These are phyloP conservation scores for Penicillium verrucosum DNA, from an alignment of 2,329 filamentous ascomycete genomes.

Conservation along the genomic window DNA sequence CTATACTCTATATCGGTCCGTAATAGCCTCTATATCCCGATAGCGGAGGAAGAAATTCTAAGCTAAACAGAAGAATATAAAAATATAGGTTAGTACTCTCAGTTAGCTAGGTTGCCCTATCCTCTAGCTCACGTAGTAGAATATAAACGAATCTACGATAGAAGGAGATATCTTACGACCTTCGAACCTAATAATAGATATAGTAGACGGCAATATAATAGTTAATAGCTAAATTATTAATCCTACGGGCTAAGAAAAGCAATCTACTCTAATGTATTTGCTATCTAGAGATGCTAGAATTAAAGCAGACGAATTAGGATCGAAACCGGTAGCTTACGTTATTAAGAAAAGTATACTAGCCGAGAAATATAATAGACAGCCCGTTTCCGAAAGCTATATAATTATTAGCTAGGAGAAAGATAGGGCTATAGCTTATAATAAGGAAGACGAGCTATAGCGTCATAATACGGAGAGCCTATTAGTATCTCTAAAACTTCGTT, in stretches of 20 bases:
- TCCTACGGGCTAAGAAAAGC: background rate
- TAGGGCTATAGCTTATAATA: background rate
- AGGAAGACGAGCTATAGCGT: slow-evolving; percentile 2
- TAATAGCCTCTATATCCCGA: background rate
- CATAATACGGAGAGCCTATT: background rate
- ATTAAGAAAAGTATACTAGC: background rate
- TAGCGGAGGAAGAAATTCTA: slow-evolving; percentile 1
- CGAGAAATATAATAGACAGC: background rate
- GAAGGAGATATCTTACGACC: background rate
- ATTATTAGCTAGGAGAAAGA: slow-evolving; percentile 2
- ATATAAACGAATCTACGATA: background rate
- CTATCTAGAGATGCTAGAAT: slow-evolving; percentile 1
- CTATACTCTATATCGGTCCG: background rate
- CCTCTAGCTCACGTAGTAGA: slow-evolving; percentile 1
- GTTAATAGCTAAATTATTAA: background rate
- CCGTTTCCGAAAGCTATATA: background rate
- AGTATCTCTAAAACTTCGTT: background rate
- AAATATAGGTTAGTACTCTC: background rate
- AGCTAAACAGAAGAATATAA: background rate
- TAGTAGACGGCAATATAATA: background rate
- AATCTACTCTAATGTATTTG: background rate
- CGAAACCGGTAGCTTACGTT: background rate
- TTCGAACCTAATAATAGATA: background rate
- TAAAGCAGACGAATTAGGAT: background rate
- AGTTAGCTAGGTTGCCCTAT: background rate